phyloP scores from a whole-genome alignment of 768 basidiomycete species.

The Russula sp. region DNA sequence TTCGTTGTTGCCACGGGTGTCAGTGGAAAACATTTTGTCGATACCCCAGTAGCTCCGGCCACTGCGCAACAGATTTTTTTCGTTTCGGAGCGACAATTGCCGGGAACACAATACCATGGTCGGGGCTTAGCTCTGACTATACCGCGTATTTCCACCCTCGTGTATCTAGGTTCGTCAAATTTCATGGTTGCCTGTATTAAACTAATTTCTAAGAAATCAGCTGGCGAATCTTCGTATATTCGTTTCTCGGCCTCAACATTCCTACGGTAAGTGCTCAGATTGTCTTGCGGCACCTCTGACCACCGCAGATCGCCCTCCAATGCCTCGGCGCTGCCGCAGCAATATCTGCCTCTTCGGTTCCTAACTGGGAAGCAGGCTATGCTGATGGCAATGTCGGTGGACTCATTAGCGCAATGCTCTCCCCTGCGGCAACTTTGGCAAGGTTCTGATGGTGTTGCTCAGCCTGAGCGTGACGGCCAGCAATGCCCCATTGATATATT shows the following conservation, averaged over 20 bases:
- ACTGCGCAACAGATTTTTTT: conserved; percentile 51
- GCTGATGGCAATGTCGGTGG: conserved; percentile 57
- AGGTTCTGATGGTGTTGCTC: conserved; percentile 67
- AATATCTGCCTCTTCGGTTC: conserved; percentile 53
- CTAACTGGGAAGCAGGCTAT: conserved; percentile 56
- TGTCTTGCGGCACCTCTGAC: conserved; percentile 22
- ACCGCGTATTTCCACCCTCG: conserved; percentile 63
- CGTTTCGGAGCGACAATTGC: conserved; percentile 70
- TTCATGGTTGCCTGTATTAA: neutral
- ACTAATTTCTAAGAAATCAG: conserved; percentile 35
- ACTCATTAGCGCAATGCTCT: conserved; percentile 58
- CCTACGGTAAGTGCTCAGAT: conserved; percentile 46
- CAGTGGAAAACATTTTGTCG: conserved; percentile 65
- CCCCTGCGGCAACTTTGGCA: conserved; percentile 63
- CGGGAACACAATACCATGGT: conserved; percentile 68
- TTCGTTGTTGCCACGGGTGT: conserved; percentile 70
- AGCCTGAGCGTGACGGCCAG: conserved; percentile 77
- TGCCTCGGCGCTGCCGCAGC: conserved; percentile 70
- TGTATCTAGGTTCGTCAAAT: conserved; percentile 50
- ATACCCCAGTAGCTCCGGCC: conserved; percentile 50
- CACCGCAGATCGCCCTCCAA: conserved; percentile 40
- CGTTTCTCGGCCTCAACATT: conserved; percentile 61
- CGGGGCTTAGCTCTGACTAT: conserved; percentile 66
- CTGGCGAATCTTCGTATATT: conserved; percentile 60
- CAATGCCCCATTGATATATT: conserved; percentile 81